Base-by-base conservation (phyloP, 2,329 filamentous ascomycete genomes). In the Rhynchosporium graminicola region DNA sequence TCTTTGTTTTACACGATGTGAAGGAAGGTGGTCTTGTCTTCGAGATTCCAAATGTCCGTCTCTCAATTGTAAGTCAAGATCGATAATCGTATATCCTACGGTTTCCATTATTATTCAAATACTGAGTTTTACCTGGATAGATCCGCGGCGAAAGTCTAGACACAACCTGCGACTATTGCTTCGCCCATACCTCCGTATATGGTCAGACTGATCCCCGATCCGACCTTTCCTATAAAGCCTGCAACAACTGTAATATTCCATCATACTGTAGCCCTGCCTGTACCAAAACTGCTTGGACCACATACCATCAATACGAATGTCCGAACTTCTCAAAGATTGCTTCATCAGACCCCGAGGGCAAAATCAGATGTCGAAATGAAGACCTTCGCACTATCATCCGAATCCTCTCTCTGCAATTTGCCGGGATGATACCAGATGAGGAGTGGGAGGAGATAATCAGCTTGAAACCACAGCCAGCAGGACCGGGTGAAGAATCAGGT, bases 1-100 rank as follows among this genome's bases (percentile, higher is more conserved):
- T 63, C 5, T 60, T 61, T 33, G 45, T 54, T 9, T 12, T 33
- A 5, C 46, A 54, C 15, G 10, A 29, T 15, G 31, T 60, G 0
- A 40, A 40, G 33, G 15, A 52, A 10, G 46, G 54, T 45, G 40
- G 29, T 8, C 10, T 58, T 12, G 29, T 63, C 6, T 63, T 60
- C 28, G 51, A 48, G 20, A 31, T 63, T 28, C 36, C 52, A 1
- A 46, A 60, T 28, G 51, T 46, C 2, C 38, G 60, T 5, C 29
- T 58, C 38, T 60, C 57, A 15, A 57, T 57, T 31, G 62, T 60
- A 28, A 54, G 62, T 54, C n/a, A 9, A 28, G n/a, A 29, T 4
- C 20, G 15, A 33, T 20, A 20, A 20, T 20, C 20, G 20, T 1
- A 20, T 20, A 20, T 20, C 20, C 20, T 20, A 20, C 20, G 10